These are phyloP conservation scores for Hypoxylon cercidicola DNA, from an alignment of 495 filamentous ascomycete species.

Conservation along the genomic window DNA sequence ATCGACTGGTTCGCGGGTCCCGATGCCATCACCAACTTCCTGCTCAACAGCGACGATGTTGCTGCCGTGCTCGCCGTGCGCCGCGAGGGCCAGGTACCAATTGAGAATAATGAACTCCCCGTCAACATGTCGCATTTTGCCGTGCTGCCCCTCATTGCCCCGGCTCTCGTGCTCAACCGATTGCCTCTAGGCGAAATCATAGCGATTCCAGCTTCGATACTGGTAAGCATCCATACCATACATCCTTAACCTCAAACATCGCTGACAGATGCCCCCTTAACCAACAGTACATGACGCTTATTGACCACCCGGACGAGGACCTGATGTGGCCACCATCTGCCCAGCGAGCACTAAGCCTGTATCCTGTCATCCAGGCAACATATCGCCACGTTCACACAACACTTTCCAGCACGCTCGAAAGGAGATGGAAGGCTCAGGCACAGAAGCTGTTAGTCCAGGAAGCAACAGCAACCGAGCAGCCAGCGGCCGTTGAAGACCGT, in stretches of 20 bases:
- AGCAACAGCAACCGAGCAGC: conserved; percentile 35
- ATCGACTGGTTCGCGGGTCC: conserved; percentile 52
- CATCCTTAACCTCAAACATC: background rate
- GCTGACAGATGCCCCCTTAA: conserved; percentile 15
- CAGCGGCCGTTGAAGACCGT: conserved; percentile 45
- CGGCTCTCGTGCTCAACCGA: conserved; percentile 52
- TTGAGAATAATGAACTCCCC: background rate
- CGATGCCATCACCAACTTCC: conserved; percentile 40
- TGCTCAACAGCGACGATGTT: conserved; percentile 24
- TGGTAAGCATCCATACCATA: conserved; percentile 43
- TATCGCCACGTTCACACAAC: conserved; percentile 76
- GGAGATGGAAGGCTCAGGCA: conserved; percentile 59
- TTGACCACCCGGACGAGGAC: conserved; percentile 42
- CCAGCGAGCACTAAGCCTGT: conserved; percentile 71
- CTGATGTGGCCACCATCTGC: conserved; percentile 77
- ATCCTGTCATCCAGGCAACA: conserved; percentile 73
- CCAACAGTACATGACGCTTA: conserved; percentile 38
- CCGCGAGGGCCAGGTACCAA: background rate
- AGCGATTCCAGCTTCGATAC: conserved; percentile 46
- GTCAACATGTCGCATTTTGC: conserved; percentile 38
- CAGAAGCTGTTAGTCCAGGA: conserved; percentile 42
- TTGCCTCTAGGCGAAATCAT: conserved; percentile 43
- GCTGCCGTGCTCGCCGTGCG: conserved; percentile 10
- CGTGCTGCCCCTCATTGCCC: conserved; percentile 51
- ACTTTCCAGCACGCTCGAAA: conserved; percentile 70